These are phyloP conservation scores for Coprinopsis sp. DNA, from an alignment of 768 basidiomycete genomes.

Conservation along the genomic window DNA sequence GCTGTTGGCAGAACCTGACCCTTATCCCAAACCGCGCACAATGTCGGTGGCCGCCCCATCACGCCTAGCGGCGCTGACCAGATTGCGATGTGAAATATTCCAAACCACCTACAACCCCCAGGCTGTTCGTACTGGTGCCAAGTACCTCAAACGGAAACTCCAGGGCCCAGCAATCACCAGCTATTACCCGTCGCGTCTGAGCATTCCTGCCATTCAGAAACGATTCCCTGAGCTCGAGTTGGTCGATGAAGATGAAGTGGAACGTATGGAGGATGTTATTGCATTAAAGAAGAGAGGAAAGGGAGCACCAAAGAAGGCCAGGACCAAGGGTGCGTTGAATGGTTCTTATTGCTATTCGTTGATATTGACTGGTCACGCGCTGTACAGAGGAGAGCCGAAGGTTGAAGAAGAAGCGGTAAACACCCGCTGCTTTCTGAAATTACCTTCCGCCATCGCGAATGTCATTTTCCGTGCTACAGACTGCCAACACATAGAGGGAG, in stretches of 20 bases:
- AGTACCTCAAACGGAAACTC: constrained; percentile 80
- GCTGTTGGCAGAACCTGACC: no score
- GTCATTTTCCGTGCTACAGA: no score
- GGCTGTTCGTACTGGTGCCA: constrained; percentile 79
- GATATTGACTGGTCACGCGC: background rate
- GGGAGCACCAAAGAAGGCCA: constrained; percentile 79
- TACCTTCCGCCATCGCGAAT: no score
- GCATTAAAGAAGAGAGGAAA: constrained; percentile 72
- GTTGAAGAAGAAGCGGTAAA: constrained; percentile 10
- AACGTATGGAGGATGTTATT: constrained; percentile 64
- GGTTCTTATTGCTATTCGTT: background rate
- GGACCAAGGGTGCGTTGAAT: constrained; percentile 49
- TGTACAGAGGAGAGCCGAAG: constrained; percentile 2
- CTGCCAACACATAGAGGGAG: no score
- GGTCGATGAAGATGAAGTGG: constrained; percentile 61
- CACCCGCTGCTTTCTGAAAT: no score
- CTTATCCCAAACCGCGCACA: no score
- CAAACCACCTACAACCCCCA: constrained; percentile 87
- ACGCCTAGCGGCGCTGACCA: constrained; percentile 55
- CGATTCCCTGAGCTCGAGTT: constrained; percentile 55
- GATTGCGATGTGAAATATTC: constrained; percentile 71
- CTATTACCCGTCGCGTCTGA: constrained; percentile 71
- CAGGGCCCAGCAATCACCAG: constrained; percentile 81
- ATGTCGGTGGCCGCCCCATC: background rate
- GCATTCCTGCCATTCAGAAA: constrained; percentile 47